These are phyloP conservation scores for Dioscorea cayenensis DNA, from an alignment of 116 monocot species.

Conservation along the genomic window DNA sequence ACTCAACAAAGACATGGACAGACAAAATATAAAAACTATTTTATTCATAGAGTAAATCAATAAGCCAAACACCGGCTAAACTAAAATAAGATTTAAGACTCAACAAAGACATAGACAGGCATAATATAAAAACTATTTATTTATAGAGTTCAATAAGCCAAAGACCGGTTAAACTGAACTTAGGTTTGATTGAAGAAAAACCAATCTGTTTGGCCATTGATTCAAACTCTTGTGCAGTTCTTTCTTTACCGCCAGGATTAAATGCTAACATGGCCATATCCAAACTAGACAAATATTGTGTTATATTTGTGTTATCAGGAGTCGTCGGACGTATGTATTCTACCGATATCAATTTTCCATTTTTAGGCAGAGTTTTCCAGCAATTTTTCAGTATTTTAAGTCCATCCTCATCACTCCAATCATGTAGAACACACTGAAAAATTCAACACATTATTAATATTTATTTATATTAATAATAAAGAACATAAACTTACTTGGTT, in stretches of 20 bases:
- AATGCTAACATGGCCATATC: conserved; percentile 4
- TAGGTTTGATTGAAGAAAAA: background rate
- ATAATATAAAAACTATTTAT: too few relatives aligned
- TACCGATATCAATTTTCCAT: conserved; percentile 5
- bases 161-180: background rate
- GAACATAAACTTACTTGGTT: too few relatives aligned
- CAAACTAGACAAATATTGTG: background rate
- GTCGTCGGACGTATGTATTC: background rate
- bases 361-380: conserved; percentile 2
- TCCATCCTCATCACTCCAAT: conserved; percentile 11
- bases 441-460: too few relatives aligned
- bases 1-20: too few relatives aligned
- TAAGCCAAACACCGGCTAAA: too few relatives aligned
- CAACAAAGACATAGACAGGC: too few relatives aligned
- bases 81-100: too few relatives aligned
- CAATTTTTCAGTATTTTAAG: conserved; percentile 10
- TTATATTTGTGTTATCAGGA: background rate
- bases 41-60: too few relatives aligned
- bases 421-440: conserved; percentile 1
- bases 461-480: too few relatives aligned
- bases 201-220: background rate
- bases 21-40: too few relatives aligned
- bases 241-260: background rate
- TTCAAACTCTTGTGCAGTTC: background rate
- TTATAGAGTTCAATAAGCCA: conserved; percentile 1